Base-by-base conservation (phyloP, 352 stramenopile species). In the Globisporangium cylindrosporum region DNA sequence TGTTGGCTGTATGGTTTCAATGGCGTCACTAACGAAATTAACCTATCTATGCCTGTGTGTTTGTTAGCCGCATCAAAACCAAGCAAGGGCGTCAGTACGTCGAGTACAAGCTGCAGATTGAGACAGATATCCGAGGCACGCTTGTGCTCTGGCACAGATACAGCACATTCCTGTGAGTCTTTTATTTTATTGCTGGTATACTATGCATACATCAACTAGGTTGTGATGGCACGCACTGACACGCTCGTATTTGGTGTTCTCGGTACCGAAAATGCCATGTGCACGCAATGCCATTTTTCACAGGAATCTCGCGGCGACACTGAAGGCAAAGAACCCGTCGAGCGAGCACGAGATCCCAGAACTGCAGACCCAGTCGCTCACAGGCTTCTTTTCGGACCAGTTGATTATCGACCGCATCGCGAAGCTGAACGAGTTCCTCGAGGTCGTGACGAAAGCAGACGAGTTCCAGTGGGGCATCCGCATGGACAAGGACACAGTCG, bases 401-500 rank as follows among this genome's bases (percentile, higher is more conserved):
- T 71, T 94, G n/a, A 92, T 94, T 59, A 82, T 92, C 41, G 86
- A 94, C 74, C 86, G 86, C 61, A 92, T 95, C 66, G 86, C 81
- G 36, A 92, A 92, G 66, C 76, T 95, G 7, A 95, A 95, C 70
- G 83, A 93, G 74, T 95, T 95, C 64, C 70, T 95, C 64, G 84
- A 93, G 68, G 85, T 91, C 38, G 86, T 93, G 59, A 93, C 86
- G 60, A 92, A 91, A 70, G 84, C 86, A 20, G 84, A 93, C 61
- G 85, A 91, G 70, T 94, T 95, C 74, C 86, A 95, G 66, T 95
- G 88, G 88, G 88, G 86, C 51, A 95, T 95, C 74, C 84, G 88
- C 77, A 93, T 95, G 88, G 86, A 95, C 75, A 93, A 95, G 73
- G 86, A 94, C 73, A 94, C 86, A 70, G 91, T 87, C 77, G 88